Percentiles rank a stretch among this genome's conserved stretches.
Conservation (phyloP, 2,329 filamentous ascomycete genomes). For the Colletotrichum salicis region DNA sequence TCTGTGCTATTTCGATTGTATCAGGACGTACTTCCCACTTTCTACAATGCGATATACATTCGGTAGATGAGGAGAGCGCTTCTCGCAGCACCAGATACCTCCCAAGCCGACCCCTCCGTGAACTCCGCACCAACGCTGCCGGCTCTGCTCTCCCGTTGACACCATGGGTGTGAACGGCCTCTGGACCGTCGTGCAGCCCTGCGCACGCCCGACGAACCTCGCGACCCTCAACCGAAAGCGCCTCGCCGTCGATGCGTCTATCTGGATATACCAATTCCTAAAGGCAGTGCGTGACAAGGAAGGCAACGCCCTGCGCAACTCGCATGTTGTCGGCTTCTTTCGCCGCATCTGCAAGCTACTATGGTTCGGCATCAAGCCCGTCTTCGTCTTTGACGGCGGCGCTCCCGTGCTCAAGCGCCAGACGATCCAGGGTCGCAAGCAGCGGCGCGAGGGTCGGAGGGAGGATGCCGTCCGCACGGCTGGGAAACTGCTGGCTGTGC, state of each 20-base stretch:
- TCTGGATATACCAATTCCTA: constrained; percentile 99
- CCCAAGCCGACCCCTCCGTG: constrained; percentile 21
- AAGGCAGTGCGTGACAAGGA: constrained; percentile 99
- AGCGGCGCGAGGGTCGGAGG: constrained; percentile 83
- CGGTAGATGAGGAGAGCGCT: constrained; percentile 34
- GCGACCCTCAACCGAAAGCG: constrained; percentile 96
- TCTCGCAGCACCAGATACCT: constrained; percentile 17
- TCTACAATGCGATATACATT: constrained; percentile 21
- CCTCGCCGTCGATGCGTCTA: constrained; percentile 95
- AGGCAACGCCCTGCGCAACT: constrained; percentile 94
- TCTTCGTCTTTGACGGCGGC: constrained; percentile 98
- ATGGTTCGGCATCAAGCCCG: constrained; percentile 94
- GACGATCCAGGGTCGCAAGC: constrained; percentile 83
- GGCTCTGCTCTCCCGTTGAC: constrained; percentile 27
- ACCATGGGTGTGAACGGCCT: constrained; percentile 97
- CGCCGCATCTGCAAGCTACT: constrained; percentile 97
- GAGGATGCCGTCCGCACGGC: constrained; percentile 95
- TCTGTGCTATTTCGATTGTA: neutral
- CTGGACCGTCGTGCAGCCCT: constrained; percentile 96
- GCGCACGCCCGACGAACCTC: constrained; percentile 93
- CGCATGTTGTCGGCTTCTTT: constrained; percentile 97
- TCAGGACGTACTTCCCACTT: neutral
- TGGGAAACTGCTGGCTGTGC: constrained; percentile 88
- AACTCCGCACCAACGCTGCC: constrained; percentile 12
- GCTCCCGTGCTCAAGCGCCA: constrained; percentile 91